Evolutionary conservation across 148 eudicot species (phyloP).

Genomic region (Rhododendron vialii): DNA sequence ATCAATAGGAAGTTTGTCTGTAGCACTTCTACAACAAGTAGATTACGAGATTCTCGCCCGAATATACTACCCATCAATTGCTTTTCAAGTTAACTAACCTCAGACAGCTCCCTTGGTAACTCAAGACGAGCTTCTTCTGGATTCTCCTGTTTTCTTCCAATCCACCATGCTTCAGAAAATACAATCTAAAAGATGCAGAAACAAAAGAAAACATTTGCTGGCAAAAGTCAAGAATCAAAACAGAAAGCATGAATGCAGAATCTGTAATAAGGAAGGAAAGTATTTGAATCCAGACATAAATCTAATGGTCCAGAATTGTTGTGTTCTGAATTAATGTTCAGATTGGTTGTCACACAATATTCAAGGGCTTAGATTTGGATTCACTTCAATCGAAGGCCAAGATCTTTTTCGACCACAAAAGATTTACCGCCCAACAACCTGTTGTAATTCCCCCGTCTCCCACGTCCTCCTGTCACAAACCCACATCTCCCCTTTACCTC

Average conservation of each 20-base stretch:
- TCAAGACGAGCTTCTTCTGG: slow-evolving; percentile 72
- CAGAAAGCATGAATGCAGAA: background rate
- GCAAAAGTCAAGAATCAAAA: slow-evolving; percentile 11
- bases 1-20: slow-evolving; percentile 6
- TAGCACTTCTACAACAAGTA: background rate
- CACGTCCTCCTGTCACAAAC: no score
- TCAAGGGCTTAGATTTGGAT: no score
- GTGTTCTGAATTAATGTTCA: no score
- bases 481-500: no score
- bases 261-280: background rate
- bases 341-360: no score
- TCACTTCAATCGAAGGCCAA: no score
- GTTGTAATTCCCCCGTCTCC: no score
- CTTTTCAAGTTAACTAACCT: slow-evolving; percentile 38
- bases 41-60: background rate
- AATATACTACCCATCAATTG: background rate
- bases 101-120: slow-evolving; percentile 63
- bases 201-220: background rate
- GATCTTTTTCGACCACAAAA: no score
- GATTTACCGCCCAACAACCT: no score
- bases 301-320: no score
- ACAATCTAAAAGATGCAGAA: slow-evolving; percentile 53
- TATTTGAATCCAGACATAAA: no score
- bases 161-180: slow-evolving; percentile 96
- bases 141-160: slow-evolving; percentile 84